Conservation (phyloP, 148 eudicot genomes). For the Fallopia convolvulus region DNA sequence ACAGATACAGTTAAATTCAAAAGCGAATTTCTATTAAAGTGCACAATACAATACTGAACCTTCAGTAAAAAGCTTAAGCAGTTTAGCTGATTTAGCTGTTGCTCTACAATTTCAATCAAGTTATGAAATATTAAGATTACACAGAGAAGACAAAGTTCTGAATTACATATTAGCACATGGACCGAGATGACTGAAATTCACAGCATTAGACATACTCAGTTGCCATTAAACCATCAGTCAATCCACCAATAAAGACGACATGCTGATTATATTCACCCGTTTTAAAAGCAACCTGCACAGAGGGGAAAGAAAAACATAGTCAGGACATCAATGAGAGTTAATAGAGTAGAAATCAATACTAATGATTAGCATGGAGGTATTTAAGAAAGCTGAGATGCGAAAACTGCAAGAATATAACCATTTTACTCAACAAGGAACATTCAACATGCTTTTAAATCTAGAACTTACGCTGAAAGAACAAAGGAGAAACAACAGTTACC, state of each 20-base stretch:
- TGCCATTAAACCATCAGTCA: conserved; percentile 94
- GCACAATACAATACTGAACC: background rate
- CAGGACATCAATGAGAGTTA: background rate
- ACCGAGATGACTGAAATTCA: background rate
- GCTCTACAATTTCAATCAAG: background rate
- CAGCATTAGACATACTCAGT: conserved; percentile 60
- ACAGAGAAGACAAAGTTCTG: background rate
- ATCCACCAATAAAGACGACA: conserved; percentile 85
- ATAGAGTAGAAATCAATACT: background rate
- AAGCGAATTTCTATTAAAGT: background rate
- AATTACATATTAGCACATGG: background rate
- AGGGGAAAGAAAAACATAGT: conserved; percentile 3
- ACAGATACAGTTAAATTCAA: background rate
- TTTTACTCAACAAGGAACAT: background rate
- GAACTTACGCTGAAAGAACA: background rate
- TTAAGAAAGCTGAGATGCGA: background rate
- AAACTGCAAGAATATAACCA: background rate
- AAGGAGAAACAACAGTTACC: background rate
- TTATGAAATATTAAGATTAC: background rate
- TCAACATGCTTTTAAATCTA: background rate
- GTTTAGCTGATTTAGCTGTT: background rate
- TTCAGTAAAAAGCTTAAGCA: background rate
- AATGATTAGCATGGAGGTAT: background rate
- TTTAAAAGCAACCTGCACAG: conserved; percentile 80
- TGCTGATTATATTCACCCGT: conserved; percentile 85